phyloP scores from a whole-genome alignment of 1,284 basidiomycete genomes.

The Serendipita sp. region DNA sequence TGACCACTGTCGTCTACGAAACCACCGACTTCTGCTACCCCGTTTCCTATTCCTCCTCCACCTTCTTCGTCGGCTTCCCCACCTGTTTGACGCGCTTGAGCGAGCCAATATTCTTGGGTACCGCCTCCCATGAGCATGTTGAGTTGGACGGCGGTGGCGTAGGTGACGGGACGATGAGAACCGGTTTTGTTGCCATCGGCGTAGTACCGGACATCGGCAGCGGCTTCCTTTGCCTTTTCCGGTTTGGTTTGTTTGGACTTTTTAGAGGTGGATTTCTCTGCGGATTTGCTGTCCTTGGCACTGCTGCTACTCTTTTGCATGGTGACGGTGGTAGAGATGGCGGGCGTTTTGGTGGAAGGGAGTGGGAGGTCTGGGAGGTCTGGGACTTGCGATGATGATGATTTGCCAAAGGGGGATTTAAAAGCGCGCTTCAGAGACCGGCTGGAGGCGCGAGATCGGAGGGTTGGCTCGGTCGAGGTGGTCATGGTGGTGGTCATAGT shows the following conservation, averaged over 20 bases:
- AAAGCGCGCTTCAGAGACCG: neutral
- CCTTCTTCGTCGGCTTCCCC: neutral
- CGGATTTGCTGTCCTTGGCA: no score
- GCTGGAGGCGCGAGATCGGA: neutral
- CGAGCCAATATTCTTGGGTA: neutral
- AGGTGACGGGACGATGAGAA: neutral
- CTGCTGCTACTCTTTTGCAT: no score
- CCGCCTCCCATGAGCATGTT: neutral
- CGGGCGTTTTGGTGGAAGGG: neutral
- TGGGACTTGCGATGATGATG: no score
- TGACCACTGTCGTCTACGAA: constrained; percentile 13
- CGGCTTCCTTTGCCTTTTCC: neutral
- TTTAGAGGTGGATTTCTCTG: neutral
- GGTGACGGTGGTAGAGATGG: neutral
- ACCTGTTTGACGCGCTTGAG: neutral
- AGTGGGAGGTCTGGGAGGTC: neutral
- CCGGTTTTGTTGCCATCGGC: neutral
- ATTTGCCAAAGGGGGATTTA: neutral
- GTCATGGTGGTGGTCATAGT: no score
- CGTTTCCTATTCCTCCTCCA: neutral
- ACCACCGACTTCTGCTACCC: neutral
- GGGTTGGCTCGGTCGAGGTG: neutral
- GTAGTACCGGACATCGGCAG: neutral
- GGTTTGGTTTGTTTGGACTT: neutral
- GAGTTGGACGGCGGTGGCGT: neutral